phyloP scores from a whole-genome alignment of 2,329 filamentous ascomycete species.

The Xylariaceae sp. region DNA sequence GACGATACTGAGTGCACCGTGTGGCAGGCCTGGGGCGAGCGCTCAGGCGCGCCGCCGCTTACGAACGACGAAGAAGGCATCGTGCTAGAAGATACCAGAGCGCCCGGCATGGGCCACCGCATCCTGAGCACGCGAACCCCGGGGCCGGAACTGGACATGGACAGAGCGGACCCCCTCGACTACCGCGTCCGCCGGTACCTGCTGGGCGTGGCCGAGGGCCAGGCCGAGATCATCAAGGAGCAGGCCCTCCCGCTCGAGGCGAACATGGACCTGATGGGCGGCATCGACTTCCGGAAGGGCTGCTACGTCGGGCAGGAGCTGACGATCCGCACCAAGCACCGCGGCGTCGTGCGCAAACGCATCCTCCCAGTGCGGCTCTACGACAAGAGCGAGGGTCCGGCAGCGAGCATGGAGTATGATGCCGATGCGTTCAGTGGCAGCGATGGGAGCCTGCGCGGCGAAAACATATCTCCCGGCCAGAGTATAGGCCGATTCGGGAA shows the following conservation, averaged over 20 bases:
- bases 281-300: slow-evolving; percentile 89
- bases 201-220: slow-evolving; percentile 80
- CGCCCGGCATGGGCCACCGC: slow-evolving; percentile 52
- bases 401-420: slow-evolving; percentile 38
- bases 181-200: slow-evolving; percentile 78
- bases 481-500: slow-evolving; percentile 46
- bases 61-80: slow-evolving; percentile 20
- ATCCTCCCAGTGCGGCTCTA: slow-evolving; percentile 79
- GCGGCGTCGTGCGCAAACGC: slow-evolving; percentile 86
- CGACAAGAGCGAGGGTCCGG: slow-evolving; percentile 34
- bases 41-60: slow-evolving; percentile 13
- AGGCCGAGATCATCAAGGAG: slow-evolving; percentile 68
- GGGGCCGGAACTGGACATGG: slow-evolving; percentile 28
- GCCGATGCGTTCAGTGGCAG: slow-evolving; percentile 8
- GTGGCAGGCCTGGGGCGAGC: slow-evolving; percentile 52
- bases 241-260: slow-evolving; percentile 78
- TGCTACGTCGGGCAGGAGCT: slow-evolving; percentile 97
- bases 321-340: slow-evolving; percentile 92
- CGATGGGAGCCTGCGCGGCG: background rate
- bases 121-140: slow-evolving; percentile 34
- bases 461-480: slow-evolving; percentile 28
- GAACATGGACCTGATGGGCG: slow-evolving; percentile 82
- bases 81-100: slow-evolving; percentile 47
- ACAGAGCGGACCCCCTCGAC: slow-evolving; percentile 46
- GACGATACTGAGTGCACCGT: slow-evolving; percentile 61